phyloP scores from a whole-genome alignment of 2,329 filamentous ascomycete species.

The Trichophyton verrucosum region DNA sequence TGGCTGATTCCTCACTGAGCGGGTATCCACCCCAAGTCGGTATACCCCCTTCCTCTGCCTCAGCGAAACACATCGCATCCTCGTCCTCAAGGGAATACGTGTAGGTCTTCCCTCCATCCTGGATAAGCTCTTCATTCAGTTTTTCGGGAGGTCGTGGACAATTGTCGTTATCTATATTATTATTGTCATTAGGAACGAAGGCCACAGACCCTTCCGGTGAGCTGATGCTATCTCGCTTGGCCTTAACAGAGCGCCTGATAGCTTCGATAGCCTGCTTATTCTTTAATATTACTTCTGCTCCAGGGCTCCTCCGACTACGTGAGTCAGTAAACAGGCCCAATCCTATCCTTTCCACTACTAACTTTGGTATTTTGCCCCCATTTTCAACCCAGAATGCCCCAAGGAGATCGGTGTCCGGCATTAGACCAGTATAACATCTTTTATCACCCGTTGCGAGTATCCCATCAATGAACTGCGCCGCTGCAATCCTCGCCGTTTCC shows the following conservation, averaged over 20 bases:
- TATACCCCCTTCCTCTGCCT: not conserved
- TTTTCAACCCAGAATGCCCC: conserved; percentile 6
- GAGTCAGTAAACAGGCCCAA: conserved; percentile 5
- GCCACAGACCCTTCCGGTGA: not conserved
- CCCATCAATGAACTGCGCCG: conserved; percentile 12
- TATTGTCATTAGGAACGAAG: not conserved
- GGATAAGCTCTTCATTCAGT: not conserved
- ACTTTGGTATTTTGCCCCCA: conserved; percentile 7
- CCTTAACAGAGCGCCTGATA: conserved; percentile 5
- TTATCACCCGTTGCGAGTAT: conserved; percentile 5
- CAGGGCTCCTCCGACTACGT: not conserved
- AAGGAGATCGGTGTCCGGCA: conserved; percentile 7
- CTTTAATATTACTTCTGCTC: conserved; percentile 2
- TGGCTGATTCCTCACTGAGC: not conserved
- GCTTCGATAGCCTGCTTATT: conserved; percentile 7
- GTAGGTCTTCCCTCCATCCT: not conserved
- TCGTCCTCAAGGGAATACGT: not conserved
- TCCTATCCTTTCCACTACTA: conserved; percentile 10
- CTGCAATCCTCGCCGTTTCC: conserved; percentile 14
- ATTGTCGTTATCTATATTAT: not conserved
- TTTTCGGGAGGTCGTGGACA: not conserved
- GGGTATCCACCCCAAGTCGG: not conserved
- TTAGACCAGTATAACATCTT: conserved; percentile 10
- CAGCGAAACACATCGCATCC: not conserved
- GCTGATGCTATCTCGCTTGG: not conserved